Evolutionary conservation across 1,284 basidiomycete genomes (phyloP), one percentile per base, ranked within the genome.

Genomic region (Leccinum subrobustum): DNA sequence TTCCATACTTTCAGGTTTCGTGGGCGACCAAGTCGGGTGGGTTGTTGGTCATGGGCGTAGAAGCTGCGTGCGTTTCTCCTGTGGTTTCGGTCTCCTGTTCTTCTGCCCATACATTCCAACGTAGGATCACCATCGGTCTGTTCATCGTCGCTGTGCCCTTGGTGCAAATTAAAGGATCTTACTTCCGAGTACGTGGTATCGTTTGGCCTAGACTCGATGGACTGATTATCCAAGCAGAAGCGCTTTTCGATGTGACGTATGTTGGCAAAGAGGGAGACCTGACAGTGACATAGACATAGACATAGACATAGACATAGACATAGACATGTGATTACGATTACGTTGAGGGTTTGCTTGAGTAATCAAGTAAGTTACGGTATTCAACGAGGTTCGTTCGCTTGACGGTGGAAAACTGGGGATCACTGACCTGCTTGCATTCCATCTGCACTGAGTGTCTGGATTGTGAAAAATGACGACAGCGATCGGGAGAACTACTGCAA

Each of bases 1-100:
- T 85, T 8, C 82, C 83, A 2, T 86, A 79, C 68, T 85, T 81
- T 70, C 84, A 86, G 63, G 78, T 84, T 3, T 78, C 79, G 5
- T 85, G 82, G 83, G 79, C 82, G 12, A 73, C 72, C 33, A 77
- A 77, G 64, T 69, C 80, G 29, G 82, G 82, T 42, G 80, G 77
- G 1, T 63, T 83, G 57, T 75, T 78, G 63, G 77, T 79, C 16
- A 81, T 83, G 63, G 82, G 82, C 3, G 75, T 77, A 48, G 83
- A 85, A 62, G 82, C 80, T 39, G 80, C 80, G 68, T 79, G 59
- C 35, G 78, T 72, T 29, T 12, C 33, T 29, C 16, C 48, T 11
- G 1, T 1, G 2, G 51, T 47, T n/a, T 25, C 11, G 14, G 11
- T 25, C 5, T 48, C 23, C 23, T 16, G 23, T 48, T 25, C 23